phyloP scores from a whole-genome alignment of 768 basidiomycete species.

The Russula abietina region DNA sequence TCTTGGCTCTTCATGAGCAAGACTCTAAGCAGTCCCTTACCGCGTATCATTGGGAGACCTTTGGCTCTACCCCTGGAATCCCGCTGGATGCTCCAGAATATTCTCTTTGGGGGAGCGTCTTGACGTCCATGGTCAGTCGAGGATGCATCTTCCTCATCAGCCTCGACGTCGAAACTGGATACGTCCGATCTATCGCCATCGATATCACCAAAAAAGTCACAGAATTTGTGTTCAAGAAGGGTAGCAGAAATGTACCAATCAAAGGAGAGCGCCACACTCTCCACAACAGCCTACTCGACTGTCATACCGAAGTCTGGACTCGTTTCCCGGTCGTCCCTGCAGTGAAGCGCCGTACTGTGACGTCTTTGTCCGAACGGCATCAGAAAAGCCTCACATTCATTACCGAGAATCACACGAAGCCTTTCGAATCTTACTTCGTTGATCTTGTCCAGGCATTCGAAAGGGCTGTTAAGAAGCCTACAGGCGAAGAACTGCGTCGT shows the following conservation, averaged over 20 bases:
- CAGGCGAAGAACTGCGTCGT: conserved; percentile 38
- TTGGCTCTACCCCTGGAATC: conserved; percentile 46
- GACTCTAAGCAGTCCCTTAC: conserved; percentile 26
- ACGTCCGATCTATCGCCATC: conserved; percentile 41
- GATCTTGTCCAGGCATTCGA: conserved; percentile 45
- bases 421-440: conserved; percentile 40
- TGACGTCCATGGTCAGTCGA: conserved; percentile 45
- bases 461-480: conserved; percentile 46
- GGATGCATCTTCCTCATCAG: conserved; percentile 39
- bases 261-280: conserved; percentile 26
- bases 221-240: conserved; percentile 49
- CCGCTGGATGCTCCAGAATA: conserved; percentile 32
- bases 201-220: conserved; percentile 52
- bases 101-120: conserved; percentile 25
- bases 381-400: conserved; percentile 40
- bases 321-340: conserved; percentile 18
- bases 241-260: conserved; percentile 22
- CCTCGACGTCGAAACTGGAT: conserved; percentile 33
- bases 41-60: conserved; percentile 51
- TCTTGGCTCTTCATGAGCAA: conserved; percentile 34
- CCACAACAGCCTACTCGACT: conserved; percentile 35
- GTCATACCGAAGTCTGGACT: conserved; percentile 15
- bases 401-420: conserved; percentile 34
- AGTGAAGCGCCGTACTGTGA: conserved; percentile 14
- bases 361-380: conserved; percentile 27